These are phyloP conservation scores for Aquilaria sinensis DNA, from an alignment of 345 rosid species.

Conservation along the genomic window DNA sequence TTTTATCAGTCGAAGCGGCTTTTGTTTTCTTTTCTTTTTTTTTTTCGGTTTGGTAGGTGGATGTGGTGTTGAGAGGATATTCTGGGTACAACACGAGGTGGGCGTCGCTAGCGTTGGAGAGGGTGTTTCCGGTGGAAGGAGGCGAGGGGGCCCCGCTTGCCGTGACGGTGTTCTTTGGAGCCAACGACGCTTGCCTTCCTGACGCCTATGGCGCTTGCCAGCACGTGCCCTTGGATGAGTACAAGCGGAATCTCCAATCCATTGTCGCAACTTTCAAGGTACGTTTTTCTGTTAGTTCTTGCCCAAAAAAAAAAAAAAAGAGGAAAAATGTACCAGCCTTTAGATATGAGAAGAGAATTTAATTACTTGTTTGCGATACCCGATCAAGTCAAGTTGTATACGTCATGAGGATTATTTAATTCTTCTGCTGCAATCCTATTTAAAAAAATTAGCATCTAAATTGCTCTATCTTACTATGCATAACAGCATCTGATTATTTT, in stretches of 20 bases:
- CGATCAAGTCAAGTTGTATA: no score
- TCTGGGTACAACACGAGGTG: conserved; percentile 47
- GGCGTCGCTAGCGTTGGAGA: conserved; percentile 56
- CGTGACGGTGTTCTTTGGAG: conserved; percentile 82
- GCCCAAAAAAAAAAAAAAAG: no score
- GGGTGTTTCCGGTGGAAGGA: conserved; percentile 40
- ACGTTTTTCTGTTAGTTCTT: not conserved
- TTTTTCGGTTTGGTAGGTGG: conserved; percentile 30
- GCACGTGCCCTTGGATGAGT: conserved; percentile 83
- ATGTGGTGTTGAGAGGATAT: conserved; percentile 18
- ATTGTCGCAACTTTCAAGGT: conserved; percentile 74
- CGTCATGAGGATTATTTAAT: no score
- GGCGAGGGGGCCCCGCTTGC: conserved; percentile 29
- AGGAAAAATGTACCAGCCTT: not conserved
- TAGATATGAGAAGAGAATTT: not conserved
- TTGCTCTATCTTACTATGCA: no score
- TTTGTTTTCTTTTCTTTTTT: not conserved
- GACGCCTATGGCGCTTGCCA: conserved; percentile 77
- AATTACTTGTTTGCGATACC: not conserved
- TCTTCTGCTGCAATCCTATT: no score
- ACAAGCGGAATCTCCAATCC: conserved; percentile 55
- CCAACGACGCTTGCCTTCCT: conserved; percentile 82
- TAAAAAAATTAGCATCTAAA: no score
- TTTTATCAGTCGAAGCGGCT: not conserved
- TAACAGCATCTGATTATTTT: no score